These are phyloP conservation scores for Wickerhamomyces mucosus DNA, from an alignment of 805 yeast species.

Conservation along the genomic window DNA sequence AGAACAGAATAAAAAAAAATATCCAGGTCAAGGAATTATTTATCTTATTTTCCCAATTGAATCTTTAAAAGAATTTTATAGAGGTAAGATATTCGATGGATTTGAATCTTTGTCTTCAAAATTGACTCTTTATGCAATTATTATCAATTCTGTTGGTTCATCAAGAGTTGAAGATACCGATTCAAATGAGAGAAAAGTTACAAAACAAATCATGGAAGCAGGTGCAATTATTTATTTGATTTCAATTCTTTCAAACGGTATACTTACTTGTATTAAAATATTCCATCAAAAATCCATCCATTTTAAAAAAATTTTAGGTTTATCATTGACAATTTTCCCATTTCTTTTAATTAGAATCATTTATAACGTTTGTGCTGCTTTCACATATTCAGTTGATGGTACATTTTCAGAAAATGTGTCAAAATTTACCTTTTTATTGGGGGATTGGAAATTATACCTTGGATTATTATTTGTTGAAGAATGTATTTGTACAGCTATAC, in stretches of 20 bases:
- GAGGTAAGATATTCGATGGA: background rate
- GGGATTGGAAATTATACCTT: background rate
- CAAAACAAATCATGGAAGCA: too few species aligned
- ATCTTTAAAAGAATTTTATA: background rate
- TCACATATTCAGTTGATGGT: conserved; percentile 17
- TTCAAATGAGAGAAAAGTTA: too few species aligned
- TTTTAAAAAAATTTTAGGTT: conserved; percentile 11
- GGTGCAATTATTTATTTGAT: too few species aligned
- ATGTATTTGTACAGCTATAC: background rate
- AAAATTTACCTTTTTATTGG: conserved; percentile 1
- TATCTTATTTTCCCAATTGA: background rate
- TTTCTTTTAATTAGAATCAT: conserved; percentile 1
- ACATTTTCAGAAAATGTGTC: background rate
- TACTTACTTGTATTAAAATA: too few species aligned
- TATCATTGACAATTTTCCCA: conserved; percentile 14
- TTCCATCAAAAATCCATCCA: too few species aligned
- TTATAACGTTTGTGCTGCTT: background rate
- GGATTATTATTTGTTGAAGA: background rate
- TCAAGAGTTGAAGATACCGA: background rate
- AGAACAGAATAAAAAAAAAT: too few species aligned
- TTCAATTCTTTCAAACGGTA: too few species aligned
- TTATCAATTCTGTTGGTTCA: background rate
- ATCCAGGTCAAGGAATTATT: too few species aligned
- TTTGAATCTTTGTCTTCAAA: background rate
- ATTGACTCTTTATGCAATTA: background rate